Evolutionary conservation across 305 asterid genomes (phyloP).

Genomic region (Stenogyne calaminthoides): DNA sequence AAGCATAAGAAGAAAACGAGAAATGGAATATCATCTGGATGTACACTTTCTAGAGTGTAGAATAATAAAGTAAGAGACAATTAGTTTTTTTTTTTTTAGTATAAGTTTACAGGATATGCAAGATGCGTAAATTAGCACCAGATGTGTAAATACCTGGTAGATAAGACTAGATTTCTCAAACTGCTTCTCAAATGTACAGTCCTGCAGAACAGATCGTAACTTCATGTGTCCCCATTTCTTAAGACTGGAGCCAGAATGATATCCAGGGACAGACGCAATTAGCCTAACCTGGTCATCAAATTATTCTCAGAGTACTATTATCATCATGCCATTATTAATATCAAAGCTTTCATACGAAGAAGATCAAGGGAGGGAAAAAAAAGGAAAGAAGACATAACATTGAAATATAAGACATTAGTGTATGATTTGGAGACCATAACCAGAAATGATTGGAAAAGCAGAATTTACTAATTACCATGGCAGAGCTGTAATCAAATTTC

Average conservation of each 20-base stretch:
- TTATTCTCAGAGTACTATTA: slow-evolving; percentile 10
- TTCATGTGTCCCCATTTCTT: slow-evolving; percentile 99
- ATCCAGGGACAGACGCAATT: slow-evolving; percentile 95
- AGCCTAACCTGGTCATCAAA: slow-evolving; percentile 77
- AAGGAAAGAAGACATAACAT: neutral
- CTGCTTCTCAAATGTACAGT: slow-evolving; percentile 72
- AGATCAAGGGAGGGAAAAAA: neutral
- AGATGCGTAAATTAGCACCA: slow-evolving; percentile 4
- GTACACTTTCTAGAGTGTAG: neutral
- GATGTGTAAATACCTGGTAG: slow-evolving; percentile 60
- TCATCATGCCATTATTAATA: slow-evolving; percentile 13
- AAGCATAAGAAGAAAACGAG: slow-evolving; percentile 25
- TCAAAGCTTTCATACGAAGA: neutral
- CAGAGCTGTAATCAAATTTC: slow-evolving; percentile 84
- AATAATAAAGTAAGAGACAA: neutral
- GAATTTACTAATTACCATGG: slow-evolving; percentile 54
- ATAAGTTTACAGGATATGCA: slow-evolving; percentile 14
- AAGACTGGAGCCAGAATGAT: slow-evolving; percentile 79
- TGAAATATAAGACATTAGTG: neutral
- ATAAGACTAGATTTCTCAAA: slow-evolving; percentile 88
- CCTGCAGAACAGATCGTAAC: slow-evolving; percentile 84
- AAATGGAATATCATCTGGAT: slow-evolving; percentile 27
- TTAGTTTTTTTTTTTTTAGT: neutral
- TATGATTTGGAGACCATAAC: neutral
- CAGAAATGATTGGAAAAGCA: slow-evolving; percentile 11